These are phyloP conservation scores for Millerozyma miso DNA, from an alignment of 805 yeast genomes.

Conservation along the genomic window DNA sequence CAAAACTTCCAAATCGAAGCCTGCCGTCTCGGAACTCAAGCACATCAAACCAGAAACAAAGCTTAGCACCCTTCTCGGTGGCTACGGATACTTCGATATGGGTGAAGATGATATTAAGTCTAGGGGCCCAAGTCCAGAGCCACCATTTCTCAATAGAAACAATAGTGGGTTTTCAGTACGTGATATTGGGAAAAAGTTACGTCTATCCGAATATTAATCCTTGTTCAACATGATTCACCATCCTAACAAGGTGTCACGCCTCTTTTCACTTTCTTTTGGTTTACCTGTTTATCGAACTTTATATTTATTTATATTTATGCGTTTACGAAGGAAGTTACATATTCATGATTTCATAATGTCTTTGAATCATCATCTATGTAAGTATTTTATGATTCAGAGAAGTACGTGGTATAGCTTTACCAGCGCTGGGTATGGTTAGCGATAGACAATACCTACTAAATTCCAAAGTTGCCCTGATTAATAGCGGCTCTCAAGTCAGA, in stretches of 20 bases:
- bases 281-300: conserved; percentile 7
- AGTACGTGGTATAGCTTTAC: no score
- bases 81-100: conserved; percentile 59
- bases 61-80: conserved; percentile 44
- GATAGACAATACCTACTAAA: no score
- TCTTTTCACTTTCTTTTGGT: conserved; percentile 1
- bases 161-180: conserved; percentile 40
- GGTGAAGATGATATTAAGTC: conserved; percentile 50
- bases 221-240: background rate
- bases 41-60: background rate
- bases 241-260: background rate
- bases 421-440: no score
- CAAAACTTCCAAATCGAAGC: conserved; percentile 12
- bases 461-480: conserved; percentile 65
- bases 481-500: conserved; percentile 61
- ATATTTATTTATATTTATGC: conserved; percentile 7
- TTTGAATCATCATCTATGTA: background rate
- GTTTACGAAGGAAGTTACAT: background rate
- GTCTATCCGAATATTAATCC: conserved; percentile 56
- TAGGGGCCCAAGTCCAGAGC: conserved; percentile 57
- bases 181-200: conserved; percentile 61
- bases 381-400: no score
- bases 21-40: conserved; percentile 16
- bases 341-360: conserved; percentile 3
- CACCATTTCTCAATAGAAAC: conserved; percentile 37